phyloP scores from a whole-genome alignment of 192 early-diverging fungal genomes.

The Coemansia sp. region DNA sequence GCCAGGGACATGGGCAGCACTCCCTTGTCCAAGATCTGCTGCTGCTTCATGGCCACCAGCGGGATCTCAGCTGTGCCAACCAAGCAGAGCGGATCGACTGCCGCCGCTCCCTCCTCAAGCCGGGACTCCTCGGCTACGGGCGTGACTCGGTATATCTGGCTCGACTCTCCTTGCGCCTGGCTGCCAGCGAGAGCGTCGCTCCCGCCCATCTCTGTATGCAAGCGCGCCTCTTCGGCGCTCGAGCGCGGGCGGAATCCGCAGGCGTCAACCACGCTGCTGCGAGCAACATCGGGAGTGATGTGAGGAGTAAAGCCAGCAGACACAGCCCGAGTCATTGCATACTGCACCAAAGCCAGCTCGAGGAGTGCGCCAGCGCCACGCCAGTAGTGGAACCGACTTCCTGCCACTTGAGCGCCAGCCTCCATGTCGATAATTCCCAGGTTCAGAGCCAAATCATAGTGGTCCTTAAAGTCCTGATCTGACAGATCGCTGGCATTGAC shows the following conservation, averaged over 20 bases:
- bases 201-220: conserved; percentile 4
- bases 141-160: conserved; percentile 84
- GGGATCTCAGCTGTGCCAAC: conserved; percentile 93
- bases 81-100: conserved; percentile 65
- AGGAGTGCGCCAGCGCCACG: conserved; percentile 85
- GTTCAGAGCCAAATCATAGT: conserved; percentile 66
- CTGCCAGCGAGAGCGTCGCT: not conserved
- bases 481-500: conserved; percentile 8
- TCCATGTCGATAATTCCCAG: conserved; percentile 83
- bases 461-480: conserved; percentile 58
- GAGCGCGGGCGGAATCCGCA: conserved; percentile 89
- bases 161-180: conserved; percentile 57
- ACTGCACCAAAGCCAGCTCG: conserved; percentile 87
- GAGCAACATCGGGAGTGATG: conserved; percentile 81
- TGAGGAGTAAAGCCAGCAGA: conserved; percentile 76
- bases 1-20: conserved; percentile 76
- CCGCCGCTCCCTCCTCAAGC: conserved; percentile 10
- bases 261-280: conserved; percentile 75
- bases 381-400: conserved; percentile 85
- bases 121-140: conserved; percentile 46
- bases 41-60: conserved; percentile 80
- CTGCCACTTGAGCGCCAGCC: conserved; percentile 76
- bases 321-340: conserved; percentile 76
- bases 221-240: conserved; percentile 7
- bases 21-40: conserved; percentile 61